These are phyloP conservation scores for Talaromyces islandicus DNA, from an alignment of 2,329 filamentous ascomycete genomes.

Conservation along the genomic window DNA sequence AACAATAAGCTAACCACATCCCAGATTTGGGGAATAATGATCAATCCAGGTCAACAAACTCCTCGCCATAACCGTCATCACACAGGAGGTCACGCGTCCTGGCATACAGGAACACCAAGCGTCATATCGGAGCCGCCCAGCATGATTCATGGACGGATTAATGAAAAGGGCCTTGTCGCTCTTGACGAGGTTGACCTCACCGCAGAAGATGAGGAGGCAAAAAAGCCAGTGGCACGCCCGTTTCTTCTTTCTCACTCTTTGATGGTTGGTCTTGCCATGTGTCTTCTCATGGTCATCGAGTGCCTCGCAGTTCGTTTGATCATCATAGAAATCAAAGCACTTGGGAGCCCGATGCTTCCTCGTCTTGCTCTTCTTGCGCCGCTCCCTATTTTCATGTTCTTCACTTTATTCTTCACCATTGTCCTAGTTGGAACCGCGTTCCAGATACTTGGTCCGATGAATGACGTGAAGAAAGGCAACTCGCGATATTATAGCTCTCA, in stretches of 20 bases:
- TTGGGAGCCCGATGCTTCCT: slow-evolving; percentile 7
- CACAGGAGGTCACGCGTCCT: slow-evolving; percentile 4
- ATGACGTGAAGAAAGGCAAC: slow-evolving; percentile 9
- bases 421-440: slow-evolving; percentile 8
- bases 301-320: slow-evolving; percentile 9
- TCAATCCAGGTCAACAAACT: slow-evolving; percentile 5
- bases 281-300: slow-evolving; percentile 10
- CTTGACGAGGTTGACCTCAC: slow-evolving; percentile 10
- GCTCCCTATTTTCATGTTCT: slow-evolving; percentile 10
- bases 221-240: slow-evolving; percentile 5
- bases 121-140: slow-evolving; percentile 3
- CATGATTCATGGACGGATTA: not conserved
- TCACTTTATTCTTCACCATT: slow-evolving; percentile 10
- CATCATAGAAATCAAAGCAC: slow-evolving; percentile 9
- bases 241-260: slow-evolving; percentile 9
- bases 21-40: slow-evolving; percentile 9
- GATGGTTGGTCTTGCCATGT: slow-evolving; percentile 11
- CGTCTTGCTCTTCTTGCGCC: slow-evolving; percentile 8
- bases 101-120: slow-evolving; percentile 3
- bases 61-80: slow-evolving; percentile 1
- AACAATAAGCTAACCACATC: not conserved
- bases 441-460: slow-evolving; percentile 9
- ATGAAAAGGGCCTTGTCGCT: slow-evolving; percentile 5
- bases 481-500: slow-evolving; percentile 11
- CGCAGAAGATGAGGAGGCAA: slow-evolving; percentile 9